Base-by-base conservation (phyloP, 2,329 filamentous ascomycete genomes). In the Emydomyces testavorans region DNA sequence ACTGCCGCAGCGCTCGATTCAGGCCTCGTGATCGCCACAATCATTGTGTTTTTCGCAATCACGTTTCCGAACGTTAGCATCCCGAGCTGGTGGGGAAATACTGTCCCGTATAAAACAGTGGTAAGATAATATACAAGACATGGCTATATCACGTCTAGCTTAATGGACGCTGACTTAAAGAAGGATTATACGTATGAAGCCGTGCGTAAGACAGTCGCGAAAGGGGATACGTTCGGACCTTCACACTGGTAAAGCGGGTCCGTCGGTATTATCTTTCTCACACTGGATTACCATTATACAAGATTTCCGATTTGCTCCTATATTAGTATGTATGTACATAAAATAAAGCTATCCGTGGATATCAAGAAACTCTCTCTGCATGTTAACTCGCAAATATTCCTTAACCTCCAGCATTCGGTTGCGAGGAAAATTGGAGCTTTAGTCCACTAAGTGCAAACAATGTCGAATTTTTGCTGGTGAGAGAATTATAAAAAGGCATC, bases 41-140 rank as follows among this genome's bases (percentile, higher is more conserved):
- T 84, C 35, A 63, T 84, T 50, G 77, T 84, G 46, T 83, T 85
- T 67, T 80, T 83, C 58, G 74, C 77, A 1, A 66, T 84, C 32
- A 78, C 77, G 50, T 63, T 83, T 47, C 78, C 78, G 0, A 69
- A 69, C 39, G 69, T 71, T 8, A 58, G 61, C 5, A 61, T 73
- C 39, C 77, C 78, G 2, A 59, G 71, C 31, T 84, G 81, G 80
- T 83, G 79, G 80, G 63, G 63, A 2, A 66, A 67, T 49, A 54
- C 52, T 10, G 59, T 59, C n/a, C 56, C 58, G 1, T 55, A 52
- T 44, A 44, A 57, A 29, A 59, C 56, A 8, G 51, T 54, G 50
- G 57, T 59, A 49, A 47, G 51, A 49, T 8, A 36, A 21, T 16
- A 29, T 23, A 38, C 8, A 23, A 31, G 11, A 31, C 21, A 21